A percentile compares a stretch with the other conserved stretches of the same genome.
Evolutionary conservation across 2,329 filamentous ascomycete genomes (phyloP).

Genomic region (Dothistroma septosporum): DNA sequence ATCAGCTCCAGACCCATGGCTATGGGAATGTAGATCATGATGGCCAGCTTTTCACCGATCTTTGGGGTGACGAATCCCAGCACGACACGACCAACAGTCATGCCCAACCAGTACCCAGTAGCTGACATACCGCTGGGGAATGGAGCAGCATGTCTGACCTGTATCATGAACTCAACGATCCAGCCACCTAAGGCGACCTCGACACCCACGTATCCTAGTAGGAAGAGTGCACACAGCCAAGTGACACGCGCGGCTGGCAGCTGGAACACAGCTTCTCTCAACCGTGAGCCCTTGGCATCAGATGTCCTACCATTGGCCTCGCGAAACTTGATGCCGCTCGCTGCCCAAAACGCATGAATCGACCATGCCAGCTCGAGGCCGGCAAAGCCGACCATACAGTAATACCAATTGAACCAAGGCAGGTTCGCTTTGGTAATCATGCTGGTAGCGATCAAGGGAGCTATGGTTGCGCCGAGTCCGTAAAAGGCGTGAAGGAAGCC

Average conservation of each 20-base stretch:
- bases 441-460: conserved; percentile 66
- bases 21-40: conserved; percentile 59
- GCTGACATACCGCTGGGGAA: conserved; percentile 72
- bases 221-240: conserved; percentile 69
- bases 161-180: conserved; percentile 85
- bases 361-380: conserved; percentile 54
- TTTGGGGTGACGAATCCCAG: conserved; percentile 72
- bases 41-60: conserved; percentile 64
- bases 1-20: conserved; percentile 64
- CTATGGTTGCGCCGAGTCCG: conserved; percentile 65
- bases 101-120: conserved; percentile 79
- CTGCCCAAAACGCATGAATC: conserved; percentile 58
- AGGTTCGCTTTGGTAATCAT: conserved; percentile 62
- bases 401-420: conserved; percentile 72
- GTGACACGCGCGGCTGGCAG: conserved; percentile 53
- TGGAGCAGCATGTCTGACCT: conserved; percentile 61
- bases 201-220: conserved; percentile 73
- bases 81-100: conserved; percentile 68
- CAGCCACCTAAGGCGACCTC: conserved; percentile 75
- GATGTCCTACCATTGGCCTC: conserved; percentile 45
- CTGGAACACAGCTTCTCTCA: conserved; percentile 49
- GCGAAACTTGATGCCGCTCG: conserved; percentile 57
- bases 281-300: conserved; percentile 45
- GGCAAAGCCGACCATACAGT: conserved; percentile 64
- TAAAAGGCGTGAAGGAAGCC: conserved; percentile 71